Base-by-base conservation (phyloP, 192 early-diverging fungal species). In the Lobulomyces angularis region DNA sequence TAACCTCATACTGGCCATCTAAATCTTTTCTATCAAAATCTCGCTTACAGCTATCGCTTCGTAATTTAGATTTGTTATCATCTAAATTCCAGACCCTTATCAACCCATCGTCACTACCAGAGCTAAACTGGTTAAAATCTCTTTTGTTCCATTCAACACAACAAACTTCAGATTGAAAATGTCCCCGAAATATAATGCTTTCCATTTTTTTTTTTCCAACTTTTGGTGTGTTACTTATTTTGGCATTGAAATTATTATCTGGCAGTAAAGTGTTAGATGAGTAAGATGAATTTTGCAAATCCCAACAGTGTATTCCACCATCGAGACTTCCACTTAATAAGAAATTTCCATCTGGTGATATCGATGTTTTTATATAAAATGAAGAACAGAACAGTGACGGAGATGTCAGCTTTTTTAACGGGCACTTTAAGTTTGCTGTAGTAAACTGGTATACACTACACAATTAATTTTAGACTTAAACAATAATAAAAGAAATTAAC, bases 91-190 rank as follows among this genome's bases (percentile, higher is more conserved):
- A 91, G 20, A 87, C 57, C 14, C 86, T 61, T 39, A 82, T 61
- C 0, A 58, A 74, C 3, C 67, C 65, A 53, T 91, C 88, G 37
- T 89, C 86, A 0, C 76, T 71, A 40, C 84, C 84, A 20, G 74
- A 71, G 19, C 56, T 55, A 56, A 79, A 74, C 57, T 61, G 64
- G 33, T 56, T 58, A 18, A 48, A 55, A 30, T 55, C 55, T 27
- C 47, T 57, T 24, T 65, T 65, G 34, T 64, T 65, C 86, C 86
- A 89, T 23, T 71, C 65, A 17, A 90, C 79, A n/a, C 71, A 71
- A 0, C 81, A 79, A 5, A 80, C 80, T 45, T 81, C 82, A 8
- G n/a, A n/a, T n/a, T n/a, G n/a, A n/a, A n/a, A n/a, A n/a, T n/a
- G n/a, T n/a, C n/a, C n/a, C n/a, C n/a, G n/a, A n/a, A n/a, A n/a